phyloP scores from a whole-genome alignment of 768 basidiomycete species.

The Multifurca ochricompacta region DNA sequence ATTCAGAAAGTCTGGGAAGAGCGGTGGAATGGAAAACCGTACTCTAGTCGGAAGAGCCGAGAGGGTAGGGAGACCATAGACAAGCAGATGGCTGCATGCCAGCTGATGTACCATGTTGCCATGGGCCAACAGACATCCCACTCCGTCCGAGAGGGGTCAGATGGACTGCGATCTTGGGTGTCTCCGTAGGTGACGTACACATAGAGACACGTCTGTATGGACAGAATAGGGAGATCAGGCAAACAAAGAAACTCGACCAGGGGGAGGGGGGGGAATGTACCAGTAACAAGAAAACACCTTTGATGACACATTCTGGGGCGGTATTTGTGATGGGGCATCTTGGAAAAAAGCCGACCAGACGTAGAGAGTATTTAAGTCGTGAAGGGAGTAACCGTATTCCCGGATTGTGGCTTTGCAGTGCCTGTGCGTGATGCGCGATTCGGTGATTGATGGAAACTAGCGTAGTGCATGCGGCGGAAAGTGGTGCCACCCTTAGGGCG shows the following conservation, averaged over 20 bases:
- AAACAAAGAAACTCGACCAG: neutral
- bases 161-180: neutral
- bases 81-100: constrained; percentile 6
- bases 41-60: constrained; percentile 6
- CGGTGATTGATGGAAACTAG: too few relatives aligned
- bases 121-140: constrained; percentile 15
- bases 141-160: neutral
- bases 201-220: neutral
- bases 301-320: neutral
- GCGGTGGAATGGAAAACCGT: neutral
- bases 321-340: neutral
- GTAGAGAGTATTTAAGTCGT: too few relatives aligned
- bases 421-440: too few relatives aligned
- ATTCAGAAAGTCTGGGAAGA: neutral
- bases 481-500: too few relatives aligned
- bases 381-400: too few relatives aligned
- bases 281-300: neutral
- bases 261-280: neutral
- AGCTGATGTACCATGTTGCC: constrained; percentile 14
- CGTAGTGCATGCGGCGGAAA: too few relatives aligned
- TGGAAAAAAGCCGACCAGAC: too few relatives aligned
- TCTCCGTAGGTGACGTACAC: neutral
- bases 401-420: too few relatives aligned
- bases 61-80: constrained; percentile 12
- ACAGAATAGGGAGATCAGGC: neutral